Percentiles rank a stretch among this genome's conserved stretches.
Evolutionary conservation across 31 red algal genomes (phyloP).

Genomic region (Bonnemaisonia californica): DNA sequence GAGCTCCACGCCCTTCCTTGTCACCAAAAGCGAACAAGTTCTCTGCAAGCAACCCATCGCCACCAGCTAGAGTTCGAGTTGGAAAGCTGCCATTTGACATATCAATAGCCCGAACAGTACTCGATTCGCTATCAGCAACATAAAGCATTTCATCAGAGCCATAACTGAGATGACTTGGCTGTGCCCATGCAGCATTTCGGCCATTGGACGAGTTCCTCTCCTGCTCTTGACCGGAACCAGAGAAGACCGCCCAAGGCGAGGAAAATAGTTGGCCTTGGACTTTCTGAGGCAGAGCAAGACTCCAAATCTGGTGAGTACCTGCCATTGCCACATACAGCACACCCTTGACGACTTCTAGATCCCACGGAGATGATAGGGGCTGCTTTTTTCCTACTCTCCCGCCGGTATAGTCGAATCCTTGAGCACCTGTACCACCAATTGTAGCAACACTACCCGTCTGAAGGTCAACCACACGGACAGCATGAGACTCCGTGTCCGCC

Average conservation of each 20-base stretch:
- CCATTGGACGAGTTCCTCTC: conserved; percentile 69
- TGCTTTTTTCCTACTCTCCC: conserved; percentile 61
- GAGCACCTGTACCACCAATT: conserved; percentile 69
- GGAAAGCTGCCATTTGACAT: conserved; percentile 36
- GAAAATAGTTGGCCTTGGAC: neutral
- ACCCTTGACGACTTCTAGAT: conserved; percentile 54
- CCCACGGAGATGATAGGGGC: conserved; percentile 72
- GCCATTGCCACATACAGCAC: conserved; percentile 79
- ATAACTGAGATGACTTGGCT: conserved; percentile 70
- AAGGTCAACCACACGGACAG: conserved; percentile 82
- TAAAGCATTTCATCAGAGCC: conserved; percentile 43
- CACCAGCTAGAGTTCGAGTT: conserved; percentile 87
- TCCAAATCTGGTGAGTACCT: conserved; percentile 92
- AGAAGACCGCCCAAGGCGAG: conserved; percentile 65
- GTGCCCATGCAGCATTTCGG: conserved; percentile 70
- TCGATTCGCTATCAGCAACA: conserved; percentile 91
- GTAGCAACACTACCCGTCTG: conserved; percentile 61
- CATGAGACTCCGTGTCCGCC: conserved; percentile 88
- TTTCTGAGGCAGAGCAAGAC: conserved; percentile 26
- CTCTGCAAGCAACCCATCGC: conserved; percentile 84
- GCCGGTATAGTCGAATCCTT: conserved; percentile 75
- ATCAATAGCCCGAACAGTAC: conserved; percentile 76
- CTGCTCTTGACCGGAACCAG: conserved; percentile 76
- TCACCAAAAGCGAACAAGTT: conserved; percentile 96
- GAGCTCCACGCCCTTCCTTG: conserved; percentile 74